These are phyloP conservation scores for Inga oerstediana DNA, from an alignment of 306 rosid species.

Conservation along the genomic window DNA sequence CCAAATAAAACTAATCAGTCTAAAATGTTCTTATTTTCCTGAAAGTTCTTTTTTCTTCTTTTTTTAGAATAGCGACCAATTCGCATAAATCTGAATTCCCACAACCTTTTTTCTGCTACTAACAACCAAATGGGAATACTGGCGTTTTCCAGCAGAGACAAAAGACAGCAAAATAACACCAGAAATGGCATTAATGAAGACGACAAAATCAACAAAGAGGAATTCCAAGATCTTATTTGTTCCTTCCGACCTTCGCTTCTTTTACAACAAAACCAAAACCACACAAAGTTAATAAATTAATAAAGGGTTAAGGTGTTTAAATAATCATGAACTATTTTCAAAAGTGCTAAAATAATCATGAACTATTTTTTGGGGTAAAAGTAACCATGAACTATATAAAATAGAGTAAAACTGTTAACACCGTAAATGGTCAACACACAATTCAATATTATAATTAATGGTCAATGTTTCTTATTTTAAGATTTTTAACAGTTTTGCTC, in stretches of 20 bases:
- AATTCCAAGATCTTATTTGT: constrained; percentile 13
- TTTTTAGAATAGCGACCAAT: not conserved
- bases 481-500: too few species aligned
- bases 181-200: constrained; percentile 38
- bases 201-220: constrained; percentile 37
- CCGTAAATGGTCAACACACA: too few species aligned
- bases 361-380: too few species aligned
- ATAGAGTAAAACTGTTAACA: too few species aligned
- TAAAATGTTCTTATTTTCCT: not conserved
- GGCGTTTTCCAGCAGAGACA: constrained; percentile 41
- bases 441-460: too few species aligned
- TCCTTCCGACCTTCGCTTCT: not conserved
- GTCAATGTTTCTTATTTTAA: too few species aligned
- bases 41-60: not conserved
- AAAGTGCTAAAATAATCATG: too few species aligned
- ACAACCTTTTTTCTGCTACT: constrained; percentile 8
- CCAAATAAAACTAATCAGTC: not conserved
- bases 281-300: not conserved
- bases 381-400: too few species aligned
- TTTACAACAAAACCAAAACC: constrained; percentile 21
- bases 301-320: not conserved
- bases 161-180: constrained; percentile 37
- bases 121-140: constrained; percentile 37
- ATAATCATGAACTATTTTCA: too few species aligned
- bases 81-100: constrained; percentile 17